Evolutionary conservation across 2,329 filamentous ascomycete genomes (phyloP).

Genomic region (Fusarium mexicanum): DNA sequence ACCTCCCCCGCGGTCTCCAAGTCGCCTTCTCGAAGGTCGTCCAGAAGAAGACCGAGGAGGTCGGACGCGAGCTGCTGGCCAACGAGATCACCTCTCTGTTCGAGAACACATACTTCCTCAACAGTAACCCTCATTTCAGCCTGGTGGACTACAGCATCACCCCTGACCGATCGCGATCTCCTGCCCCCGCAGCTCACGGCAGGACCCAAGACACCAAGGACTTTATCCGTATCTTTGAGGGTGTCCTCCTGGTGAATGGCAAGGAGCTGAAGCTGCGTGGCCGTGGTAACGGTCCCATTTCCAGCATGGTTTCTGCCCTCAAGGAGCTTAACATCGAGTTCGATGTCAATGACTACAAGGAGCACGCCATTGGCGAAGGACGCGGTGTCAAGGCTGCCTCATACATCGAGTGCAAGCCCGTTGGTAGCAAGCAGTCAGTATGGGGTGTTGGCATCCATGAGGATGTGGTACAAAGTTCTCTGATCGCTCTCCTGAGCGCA

Average conservation of each 20-base stretch:
- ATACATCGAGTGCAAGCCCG: slow-evolving; percentile 87
- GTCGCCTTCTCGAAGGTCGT: slow-evolving; percentile 90
- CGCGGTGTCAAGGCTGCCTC: slow-evolving; percentile 91
- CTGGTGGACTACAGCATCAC: slow-evolving; percentile 93
- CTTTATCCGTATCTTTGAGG: slow-evolving; percentile 83
- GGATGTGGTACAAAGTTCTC: slow-evolving; percentile 85
- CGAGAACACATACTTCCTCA: slow-evolving; percentile 85
- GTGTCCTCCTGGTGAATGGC: slow-evolving; percentile 84
- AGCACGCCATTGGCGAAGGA: slow-evolving; percentile 85
- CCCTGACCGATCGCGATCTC: slow-evolving; percentile 81
- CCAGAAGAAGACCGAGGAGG: slow-evolving; percentile 80
- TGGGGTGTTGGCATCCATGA: slow-evolving; percentile 95
- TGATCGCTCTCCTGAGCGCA: slow-evolving; percentile 86
- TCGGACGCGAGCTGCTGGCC: slow-evolving; percentile 85
- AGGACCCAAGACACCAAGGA: slow-evolving; percentile 82
- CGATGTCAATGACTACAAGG: slow-evolving; percentile 94
- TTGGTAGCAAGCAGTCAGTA: slow-evolving; percentile 74
- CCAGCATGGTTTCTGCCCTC: slow-evolving; percentile 84
- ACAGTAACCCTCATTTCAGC: slow-evolving; percentile 83
- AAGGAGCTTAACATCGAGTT: slow-evolving; percentile 82
- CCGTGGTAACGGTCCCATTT: slow-evolving; percentile 89
- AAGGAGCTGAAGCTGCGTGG: slow-evolving; percentile 81
- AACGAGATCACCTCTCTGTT: slow-evolving; percentile 90
- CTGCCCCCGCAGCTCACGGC: slow-evolving; percentile 72
- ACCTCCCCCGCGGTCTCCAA: slow-evolving; percentile 91